Base-by-base conservation (phyloP, 768 basidiomycete genomes). In the Podaxis sp. region DNA sequence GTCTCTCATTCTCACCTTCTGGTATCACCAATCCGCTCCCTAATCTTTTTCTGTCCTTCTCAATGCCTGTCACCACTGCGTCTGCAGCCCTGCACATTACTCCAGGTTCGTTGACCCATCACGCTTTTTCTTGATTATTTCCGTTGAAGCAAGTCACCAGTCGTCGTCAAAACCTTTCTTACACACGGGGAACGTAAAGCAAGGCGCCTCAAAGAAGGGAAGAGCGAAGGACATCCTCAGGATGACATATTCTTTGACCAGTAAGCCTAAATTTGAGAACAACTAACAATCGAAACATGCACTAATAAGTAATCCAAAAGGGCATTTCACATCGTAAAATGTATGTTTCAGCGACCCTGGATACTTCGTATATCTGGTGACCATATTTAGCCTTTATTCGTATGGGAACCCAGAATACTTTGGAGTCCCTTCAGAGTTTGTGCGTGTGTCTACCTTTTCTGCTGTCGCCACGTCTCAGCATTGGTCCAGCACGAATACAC, bases 401-500 rank as follows among this genome's bases (percentile, higher is more conserved):
- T 54, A 73, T 88, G 19, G 84, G 85, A 5, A 86, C 85, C 0
- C 74, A 78, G 50, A 87, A 90, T 69, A 89, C 86, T 0, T 79
- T 90, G 38, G 88, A 91, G 66, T 88, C 86, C n/a, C 78, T 90
- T 0, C 89, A 90, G 67, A 76, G 78, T 17, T 89, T 89, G 85
- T 85, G 64, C 54, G 81, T 71, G 38, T 15, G 25, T 17, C 11
- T 25, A 15, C 36, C 51, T 52, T 29, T 12, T 51, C 37, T n/a
- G 5, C 38, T 27, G 17, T 33, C 46, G 12, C n/a, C n/a, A 25
- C 13, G 8, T 37, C 9, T 15, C 50, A 33, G 7, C 24, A 11
- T 33, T 50, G 49, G 12, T 47, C 9, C 55, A 85, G 85, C 68
- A 87, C 87, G 3, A 89, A 90, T 68, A 88, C 88, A 3, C 87